Evolutionary conservation across 768 basidiomycete genomes (phyloP).

Genomic region (Calvatia gigantea): DNA sequence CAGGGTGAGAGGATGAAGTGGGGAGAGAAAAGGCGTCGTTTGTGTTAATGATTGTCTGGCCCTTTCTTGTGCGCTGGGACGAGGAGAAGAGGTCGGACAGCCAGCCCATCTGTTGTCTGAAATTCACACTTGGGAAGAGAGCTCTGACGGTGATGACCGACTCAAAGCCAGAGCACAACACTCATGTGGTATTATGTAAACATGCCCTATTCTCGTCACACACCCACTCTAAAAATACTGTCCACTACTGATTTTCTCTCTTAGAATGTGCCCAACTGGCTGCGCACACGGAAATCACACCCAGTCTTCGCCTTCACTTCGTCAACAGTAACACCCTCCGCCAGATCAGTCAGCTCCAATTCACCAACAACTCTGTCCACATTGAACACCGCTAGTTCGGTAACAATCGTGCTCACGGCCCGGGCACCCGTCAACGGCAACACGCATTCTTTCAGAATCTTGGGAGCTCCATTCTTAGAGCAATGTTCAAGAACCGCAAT

Average conservation of each 20-base stretch:
- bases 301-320: constrained; percentile 87
- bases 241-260: not conserved
- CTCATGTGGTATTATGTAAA: constrained; percentile 10
- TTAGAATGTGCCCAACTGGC: constrained; percentile 41
- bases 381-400: constrained; percentile 88
- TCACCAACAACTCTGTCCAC: constrained; percentile 75
- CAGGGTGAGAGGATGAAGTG: constrained; percentile 62
- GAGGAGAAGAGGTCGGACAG: constrained; percentile 61
- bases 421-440: constrained; percentile 89
- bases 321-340: constrained; percentile 79
- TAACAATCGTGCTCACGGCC: constrained; percentile 88
- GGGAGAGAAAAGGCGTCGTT: constrained; percentile 89
- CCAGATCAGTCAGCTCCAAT: constrained; percentile 76
- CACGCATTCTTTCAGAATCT: constrained; percentile 77
- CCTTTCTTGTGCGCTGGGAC: constrained; percentile 48
- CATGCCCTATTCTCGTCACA: not conserved
- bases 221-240: not conserved
- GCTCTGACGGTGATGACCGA: not conserved
- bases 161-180: not conserved
- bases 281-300: constrained; percentile 68
- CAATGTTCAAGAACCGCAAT: constrained; percentile 89
- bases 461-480: constrained; percentile 85
- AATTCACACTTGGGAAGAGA: too few species aligned
- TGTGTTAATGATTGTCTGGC: constrained; percentile 72
- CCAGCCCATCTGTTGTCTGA: constrained; percentile 73